A percentile compares a stretch with the other conserved stretches of the same genome.
phyloP scores from a whole-genome alignment of 495 filamentous ascomycete species.

The Pseudotulostoma volvatum region DNA sequence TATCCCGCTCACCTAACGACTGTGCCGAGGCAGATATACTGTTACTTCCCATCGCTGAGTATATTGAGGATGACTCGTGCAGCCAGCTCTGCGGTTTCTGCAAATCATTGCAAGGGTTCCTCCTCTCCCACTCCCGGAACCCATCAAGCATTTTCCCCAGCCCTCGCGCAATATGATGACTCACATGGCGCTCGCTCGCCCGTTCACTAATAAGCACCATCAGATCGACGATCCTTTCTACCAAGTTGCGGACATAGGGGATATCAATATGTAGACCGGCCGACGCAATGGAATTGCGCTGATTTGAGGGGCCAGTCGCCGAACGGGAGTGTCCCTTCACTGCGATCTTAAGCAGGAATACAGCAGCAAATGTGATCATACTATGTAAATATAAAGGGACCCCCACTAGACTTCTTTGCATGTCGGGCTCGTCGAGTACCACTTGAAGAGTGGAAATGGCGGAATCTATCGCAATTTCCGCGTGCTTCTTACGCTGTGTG shows the following conservation, averaged over 20 bases:
- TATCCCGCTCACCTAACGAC: constrained; percentile 24
- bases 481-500: constrained; percentile 33
- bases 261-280: constrained; percentile 26
- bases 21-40: constrained; percentile 14
- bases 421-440: constrained; percentile 34
- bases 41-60: constrained; percentile 25
- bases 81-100: constrained; percentile 6
- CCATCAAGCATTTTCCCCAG: constrained; percentile 36
- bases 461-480: constrained; percentile 37
- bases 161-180: constrained; percentile 36
- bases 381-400: constrained; percentile 38
- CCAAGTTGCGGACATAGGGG: constrained; percentile 27
- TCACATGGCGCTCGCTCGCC: constrained; percentile 36
- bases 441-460: constrained; percentile 34
- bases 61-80: constrained; percentile 19
- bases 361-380: constrained; percentile 41
- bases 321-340: constrained; percentile 27
- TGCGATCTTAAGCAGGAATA: constrained; percentile 38
- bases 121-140: constrained; percentile 31
- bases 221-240: constrained; percentile 29
- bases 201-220: constrained; percentile 32
- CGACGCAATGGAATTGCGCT: constrained; percentile 29
- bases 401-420: constrained; percentile 33
- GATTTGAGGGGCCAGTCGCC: constrained; percentile 10
- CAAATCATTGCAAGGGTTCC: constrained; percentile 13